These are phyloP conservation scores for Penicillium sp. DNA, from an alignment of 2,329 filamentous ascomycete genomes.

Conservation along the genomic window DNA sequence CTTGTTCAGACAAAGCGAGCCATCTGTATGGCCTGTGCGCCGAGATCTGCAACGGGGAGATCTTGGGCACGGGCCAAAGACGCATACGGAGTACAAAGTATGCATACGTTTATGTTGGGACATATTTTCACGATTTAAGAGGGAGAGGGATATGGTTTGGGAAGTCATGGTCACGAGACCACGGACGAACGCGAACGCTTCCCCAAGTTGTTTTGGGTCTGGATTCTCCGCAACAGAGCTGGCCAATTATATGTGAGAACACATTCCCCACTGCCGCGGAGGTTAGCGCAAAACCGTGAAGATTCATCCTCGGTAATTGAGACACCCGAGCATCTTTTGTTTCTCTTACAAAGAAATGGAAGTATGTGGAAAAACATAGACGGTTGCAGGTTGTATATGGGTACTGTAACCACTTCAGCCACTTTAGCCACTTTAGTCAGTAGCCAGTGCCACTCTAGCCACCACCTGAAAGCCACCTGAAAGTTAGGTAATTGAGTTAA, in stretches of 20 bases:
- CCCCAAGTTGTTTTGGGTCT: background rate
- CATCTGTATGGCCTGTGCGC: constrained; percentile 13
- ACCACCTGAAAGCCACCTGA: background rate
- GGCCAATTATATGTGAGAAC: constrained; percentile 1
- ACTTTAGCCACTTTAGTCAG: background rate
- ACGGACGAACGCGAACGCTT: background rate
- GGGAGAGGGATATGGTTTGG: background rate
- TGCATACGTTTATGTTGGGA: too few relatives aligned
- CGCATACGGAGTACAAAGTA: background rate
- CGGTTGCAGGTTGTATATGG: too few relatives aligned
- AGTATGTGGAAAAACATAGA: background rate
- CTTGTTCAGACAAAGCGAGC: constrained; percentile 10
- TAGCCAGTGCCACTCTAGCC: background rate
- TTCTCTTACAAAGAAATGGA: too few relatives aligned
- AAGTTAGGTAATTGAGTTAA: background rate
- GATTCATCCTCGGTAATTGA: background rate
- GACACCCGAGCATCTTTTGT: background rate
- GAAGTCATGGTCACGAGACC: background rate
- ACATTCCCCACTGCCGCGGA: background rate
- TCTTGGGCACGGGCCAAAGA: constrained; percentile 10
- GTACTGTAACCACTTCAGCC: background rate
- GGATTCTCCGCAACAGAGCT: background rate
- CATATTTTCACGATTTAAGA: background rate
- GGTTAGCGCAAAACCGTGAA: background rate
- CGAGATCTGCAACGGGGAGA: constrained; percentile 17